These are phyloP conservation scores for Cinnamomum micranthum DNA, from an alignment of 164 flowering plant genomes.

Conservation along the genomic window DNA sequence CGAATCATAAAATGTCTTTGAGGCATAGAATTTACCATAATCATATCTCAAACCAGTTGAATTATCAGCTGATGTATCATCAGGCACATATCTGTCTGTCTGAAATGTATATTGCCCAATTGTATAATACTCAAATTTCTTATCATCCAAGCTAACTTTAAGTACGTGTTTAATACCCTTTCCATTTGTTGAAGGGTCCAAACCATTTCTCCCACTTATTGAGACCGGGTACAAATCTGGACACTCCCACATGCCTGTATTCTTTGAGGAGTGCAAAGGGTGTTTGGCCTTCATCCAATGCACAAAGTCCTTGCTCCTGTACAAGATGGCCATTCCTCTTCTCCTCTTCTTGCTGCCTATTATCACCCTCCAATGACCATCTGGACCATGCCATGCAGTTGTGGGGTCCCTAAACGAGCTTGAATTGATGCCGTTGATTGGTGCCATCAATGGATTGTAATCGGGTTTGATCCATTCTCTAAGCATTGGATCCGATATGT, in stretches of 20 bases:
- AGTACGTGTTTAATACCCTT: conserved; percentile 46
- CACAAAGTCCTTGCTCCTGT: conserved; percentile 57
- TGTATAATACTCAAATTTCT: conserved; percentile 67
- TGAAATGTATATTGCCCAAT: conserved; percentile 41
- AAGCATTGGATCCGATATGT: conserved; percentile 41
- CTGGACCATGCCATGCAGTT: conserved; percentile 37
- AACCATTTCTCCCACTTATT: conserved; percentile 29
- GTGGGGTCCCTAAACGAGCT: conserved; percentile 44
- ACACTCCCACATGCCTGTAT: conserved; percentile 86
- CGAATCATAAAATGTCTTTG: conserved; percentile 74
- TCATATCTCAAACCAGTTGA: conserved; percentile 69
- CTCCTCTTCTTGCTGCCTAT: conserved; percentile 42
- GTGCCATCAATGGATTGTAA: conserved; percentile 35
- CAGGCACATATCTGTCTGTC: conserved; percentile 57
- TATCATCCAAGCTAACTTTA: conserved; percentile 68
- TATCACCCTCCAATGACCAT: conserved; percentile 54
- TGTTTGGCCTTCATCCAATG: conserved; percentile 56
- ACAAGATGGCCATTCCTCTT: conserved; percentile 54
- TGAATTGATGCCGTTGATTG: conserved; percentile 12
- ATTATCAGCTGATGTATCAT: conserved; percentile 44
- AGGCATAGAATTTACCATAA: conserved; percentile 93
- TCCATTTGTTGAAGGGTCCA: conserved; percentile 50
- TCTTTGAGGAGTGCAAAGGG: conserved; percentile 48
- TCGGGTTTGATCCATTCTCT: conserved; percentile 39
- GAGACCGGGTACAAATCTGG: conserved; percentile 80